Conservation (phyloP, 1,139 yeast species). For the Debaryomyces udenii region DNA sequence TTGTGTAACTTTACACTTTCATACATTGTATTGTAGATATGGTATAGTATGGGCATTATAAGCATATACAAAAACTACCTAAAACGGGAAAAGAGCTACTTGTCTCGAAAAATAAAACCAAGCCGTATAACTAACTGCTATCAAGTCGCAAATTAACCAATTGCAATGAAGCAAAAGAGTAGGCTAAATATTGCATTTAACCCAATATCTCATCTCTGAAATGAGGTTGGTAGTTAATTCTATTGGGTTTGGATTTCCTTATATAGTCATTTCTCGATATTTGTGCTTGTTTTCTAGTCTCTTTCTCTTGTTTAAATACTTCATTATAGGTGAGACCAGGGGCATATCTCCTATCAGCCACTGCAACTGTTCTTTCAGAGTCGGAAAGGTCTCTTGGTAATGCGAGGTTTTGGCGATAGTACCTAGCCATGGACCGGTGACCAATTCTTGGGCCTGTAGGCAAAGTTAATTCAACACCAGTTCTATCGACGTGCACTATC, state of each 20-base stretch:
- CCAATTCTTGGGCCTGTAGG: constrained; percentile 55
- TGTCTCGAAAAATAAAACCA: too few species aligned
- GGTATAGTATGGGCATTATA: too few species aligned
- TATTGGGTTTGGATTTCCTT: constrained; percentile 30
- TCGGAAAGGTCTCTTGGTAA: constrained; percentile 30
- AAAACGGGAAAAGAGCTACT: too few species aligned
- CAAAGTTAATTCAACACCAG: constrained; percentile 45
- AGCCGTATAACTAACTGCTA: too few species aligned
- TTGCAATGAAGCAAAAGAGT: too few species aligned
- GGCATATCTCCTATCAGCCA: constrained; percentile 44
- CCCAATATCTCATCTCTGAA: constrained; percentile 44
- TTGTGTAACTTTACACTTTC: constrained; percentile 4
- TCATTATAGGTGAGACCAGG: constrained; percentile 40
- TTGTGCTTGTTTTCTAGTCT: constrained; percentile 29
- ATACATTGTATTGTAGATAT: too few species aligned
- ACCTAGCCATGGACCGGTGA: constrained; percentile 49
- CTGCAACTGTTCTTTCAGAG: constrained; percentile 37
- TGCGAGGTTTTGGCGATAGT: constrained; percentile 43
- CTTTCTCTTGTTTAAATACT: constrained; percentile 40
- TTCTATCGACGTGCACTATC: constrained; percentile 37
- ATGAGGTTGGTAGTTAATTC: constrained; percentile 40
- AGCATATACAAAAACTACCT: too few species aligned
- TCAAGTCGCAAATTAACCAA: too few species aligned
- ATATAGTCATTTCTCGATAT: constrained; percentile 27
- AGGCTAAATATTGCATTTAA: constrained; percentile 6